Evolutionary conservation across 345 rosid species (phyloP).

Genomic region (Eucalyptus paniculata): DNA sequence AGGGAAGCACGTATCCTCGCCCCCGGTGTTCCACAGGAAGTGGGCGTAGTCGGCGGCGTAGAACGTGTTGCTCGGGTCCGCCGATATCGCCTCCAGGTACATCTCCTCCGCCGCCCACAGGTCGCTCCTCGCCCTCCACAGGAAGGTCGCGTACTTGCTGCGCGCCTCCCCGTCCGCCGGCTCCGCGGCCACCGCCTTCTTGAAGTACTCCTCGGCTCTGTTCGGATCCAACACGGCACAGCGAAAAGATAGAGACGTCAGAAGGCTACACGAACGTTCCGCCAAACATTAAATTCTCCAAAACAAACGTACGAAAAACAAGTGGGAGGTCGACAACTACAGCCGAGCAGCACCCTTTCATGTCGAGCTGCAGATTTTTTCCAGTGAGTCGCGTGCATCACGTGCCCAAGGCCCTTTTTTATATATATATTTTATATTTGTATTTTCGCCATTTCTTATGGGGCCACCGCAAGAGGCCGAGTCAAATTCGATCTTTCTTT

Average conservation of each 20-base stretch:
- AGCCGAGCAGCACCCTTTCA: neutral
- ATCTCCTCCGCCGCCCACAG: slow-evolving; percentile 97
- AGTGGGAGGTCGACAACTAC: neutral
- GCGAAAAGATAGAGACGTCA: neutral
- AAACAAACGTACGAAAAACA: neutral
- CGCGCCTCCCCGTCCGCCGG: slow-evolving; percentile 69
- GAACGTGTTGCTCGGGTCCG: slow-evolving; percentile 57
- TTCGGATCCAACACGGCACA: neutral
- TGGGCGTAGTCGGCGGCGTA: slow-evolving; percentile 78
- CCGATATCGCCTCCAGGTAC: slow-evolving; percentile 73
- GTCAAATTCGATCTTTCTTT: neutral
- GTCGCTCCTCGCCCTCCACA: slow-evolving; percentile 70
- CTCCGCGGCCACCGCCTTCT: slow-evolving; percentile 47
- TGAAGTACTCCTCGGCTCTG: slow-evolving; percentile 89
- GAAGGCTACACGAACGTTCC: neutral
- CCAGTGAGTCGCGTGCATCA: neutral
- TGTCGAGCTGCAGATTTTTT: neutral
- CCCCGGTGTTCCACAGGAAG: slow-evolving; percentile 95
- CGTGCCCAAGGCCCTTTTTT: neutral
- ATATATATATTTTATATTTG: neutral
- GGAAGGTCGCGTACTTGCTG: slow-evolving; percentile 72
- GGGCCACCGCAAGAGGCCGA: neutral
- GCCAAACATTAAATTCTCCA: neutral
- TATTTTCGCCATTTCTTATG: neutral
- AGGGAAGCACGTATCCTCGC: slow-evolving; percentile 92